A percentile compares a stretch with the other conserved stretches of the same genome.
Evolutionary conservation across 805 yeast species (phyloP).

Genomic region (Starmerella stigmatis): DNA sequence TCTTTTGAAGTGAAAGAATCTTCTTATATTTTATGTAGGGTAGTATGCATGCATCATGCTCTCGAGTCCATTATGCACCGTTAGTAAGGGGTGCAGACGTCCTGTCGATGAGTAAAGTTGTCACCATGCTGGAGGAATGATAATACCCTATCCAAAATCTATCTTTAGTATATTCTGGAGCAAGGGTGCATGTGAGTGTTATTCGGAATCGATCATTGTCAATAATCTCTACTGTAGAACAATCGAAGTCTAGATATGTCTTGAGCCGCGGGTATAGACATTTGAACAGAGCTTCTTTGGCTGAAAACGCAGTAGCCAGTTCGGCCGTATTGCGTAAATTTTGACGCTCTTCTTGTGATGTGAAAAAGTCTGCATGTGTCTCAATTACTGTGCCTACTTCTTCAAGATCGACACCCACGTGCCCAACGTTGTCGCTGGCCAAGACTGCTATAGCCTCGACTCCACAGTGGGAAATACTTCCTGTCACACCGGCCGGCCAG

Average conservation of each 20-base stretch:
- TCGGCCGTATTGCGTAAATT: background rate
- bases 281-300: conserved; percentile 17
- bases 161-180: background rate
- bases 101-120: background rate
- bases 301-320: conserved; percentile 11
- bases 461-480: conserved; percentile 15
- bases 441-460: conserved; percentile 9
- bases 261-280: conserved; percentile 10
- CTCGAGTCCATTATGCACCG: background rate
- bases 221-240: conserved; percentile 1
- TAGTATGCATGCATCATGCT: background rate
- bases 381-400: background rate
- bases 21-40: too few species aligned
- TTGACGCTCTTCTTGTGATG: background rate
- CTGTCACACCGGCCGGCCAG: conserved; percentile 11
- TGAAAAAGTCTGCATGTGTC: conserved; percentile 1
- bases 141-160: background rate
- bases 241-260: conserved; percentile 13
- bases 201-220: background rate
- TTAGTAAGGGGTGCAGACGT: background rate
- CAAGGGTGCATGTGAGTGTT: background rate
- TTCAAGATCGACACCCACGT: conserved; percentile 15
- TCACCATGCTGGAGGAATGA: background rate
- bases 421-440: background rate
- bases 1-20: too few species aligned